Evolutionary conservation across 495 filamentous ascomycete genomes (phyloP), one percentile per base, ranked within the genome.

Genomic region (Lasiosphaeris hirsuta): DNA sequence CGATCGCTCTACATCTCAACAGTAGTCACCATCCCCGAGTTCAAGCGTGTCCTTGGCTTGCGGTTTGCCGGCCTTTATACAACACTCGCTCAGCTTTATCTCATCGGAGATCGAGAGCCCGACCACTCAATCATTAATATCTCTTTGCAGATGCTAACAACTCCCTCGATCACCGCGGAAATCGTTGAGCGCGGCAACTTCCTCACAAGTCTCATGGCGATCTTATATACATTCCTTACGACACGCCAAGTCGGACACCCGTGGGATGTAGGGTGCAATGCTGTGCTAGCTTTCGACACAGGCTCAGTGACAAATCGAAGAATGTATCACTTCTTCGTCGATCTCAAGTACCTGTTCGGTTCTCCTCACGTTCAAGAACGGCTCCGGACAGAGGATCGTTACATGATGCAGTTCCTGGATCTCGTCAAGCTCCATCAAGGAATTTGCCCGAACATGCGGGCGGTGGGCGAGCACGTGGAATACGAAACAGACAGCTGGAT

Each of bases 401-500:
- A 97, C 65, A 78, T 95, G 50, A 78, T 92, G 60, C 94, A 99
- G 64, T 97, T 97, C 73, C 78, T 99, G 19, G 95, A 99, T 65
- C 77, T 99, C 3, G 90, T 96, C 59, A 95, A 96, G 63, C 79
- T 99, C 35, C 90, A 95, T 49, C 94, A 99, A 72, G 94, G 94
- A 0, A 96, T 97, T 40, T 96, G 93, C 63, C 95, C 94, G 11
- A 99, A 97, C 62, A 75, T 91, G 5, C 83, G 94, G 56, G 93
- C 92, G 1, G 85, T 96, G 34, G 90, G 89, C 17, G 94, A 99
- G 59, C 94, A 99, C 66, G 88, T 99, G 7, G 95, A 97, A 66
- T 99, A 97, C 64, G 94, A 99, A 71, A 94, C 92, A 6, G 94
- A 99, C 66, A 88, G 90, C 33, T 99, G 94, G 94, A 97, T 99